Percentiles rank a stretch among this genome's conserved stretches.
Evolutionary conservation across 2,329 filamentous ascomycete genomes (phyloP).

Genomic region (Colletotrichum lindemuthianum): DNA sequence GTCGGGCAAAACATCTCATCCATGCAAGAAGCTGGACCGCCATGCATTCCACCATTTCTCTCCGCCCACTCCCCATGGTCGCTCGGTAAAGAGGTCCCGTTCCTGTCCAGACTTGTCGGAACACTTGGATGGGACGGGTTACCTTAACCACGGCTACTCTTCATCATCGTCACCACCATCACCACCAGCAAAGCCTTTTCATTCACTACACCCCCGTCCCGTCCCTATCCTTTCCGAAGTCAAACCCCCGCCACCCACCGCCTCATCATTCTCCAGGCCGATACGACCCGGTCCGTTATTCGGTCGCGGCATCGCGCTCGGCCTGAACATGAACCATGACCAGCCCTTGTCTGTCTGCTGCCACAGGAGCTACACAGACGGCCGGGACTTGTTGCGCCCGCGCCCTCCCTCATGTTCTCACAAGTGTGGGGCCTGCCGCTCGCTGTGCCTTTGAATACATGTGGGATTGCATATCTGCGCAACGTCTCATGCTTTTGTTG

Average conservation of each 20-base stretch:
- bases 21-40: not conserved
- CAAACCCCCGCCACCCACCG: constrained; percentile 27
- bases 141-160: constrained; percentile 23
- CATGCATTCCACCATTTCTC: not conserved
- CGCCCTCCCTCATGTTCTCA: too few species aligned
- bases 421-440: too few species aligned
- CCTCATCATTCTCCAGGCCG: constrained; percentile 21
- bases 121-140: not conserved
- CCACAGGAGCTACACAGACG: not conserved
- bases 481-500: constrained; percentile 31
- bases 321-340: constrained; percentile 14
- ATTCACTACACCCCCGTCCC: not conserved
- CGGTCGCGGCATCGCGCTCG: constrained; percentile 28
- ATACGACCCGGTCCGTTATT: constrained; percentile 31
- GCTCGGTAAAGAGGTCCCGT: too few species aligned
- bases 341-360: not conserved
- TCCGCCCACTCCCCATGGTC: too few species aligned
- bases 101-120: too few species aligned
- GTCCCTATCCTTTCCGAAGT: constrained; percentile 36
- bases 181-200: not conserved
- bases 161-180: not conserved
- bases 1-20: too few species aligned
- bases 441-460: not conserved
- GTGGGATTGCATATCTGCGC: constrained; percentile 28
- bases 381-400: too few species aligned